Evolutionary conservation across 192 early-diverging fungal genomes (phyloP), one percentile per base, ranked within the genome.

Genomic region (Podila epicladia): DNA sequence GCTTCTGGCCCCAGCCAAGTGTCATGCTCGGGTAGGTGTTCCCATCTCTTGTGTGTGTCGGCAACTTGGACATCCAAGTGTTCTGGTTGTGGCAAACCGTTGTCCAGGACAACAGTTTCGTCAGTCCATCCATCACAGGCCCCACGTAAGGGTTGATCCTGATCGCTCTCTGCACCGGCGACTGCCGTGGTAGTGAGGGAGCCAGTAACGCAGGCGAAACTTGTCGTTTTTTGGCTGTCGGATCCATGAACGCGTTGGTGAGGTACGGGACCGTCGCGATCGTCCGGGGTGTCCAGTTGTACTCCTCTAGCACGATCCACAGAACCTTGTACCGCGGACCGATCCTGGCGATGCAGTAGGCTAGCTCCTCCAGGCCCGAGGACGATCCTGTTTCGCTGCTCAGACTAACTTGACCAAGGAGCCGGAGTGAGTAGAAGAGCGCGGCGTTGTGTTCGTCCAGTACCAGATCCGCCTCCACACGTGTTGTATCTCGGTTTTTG

Each of bases 251-350:
- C 20, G 53, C 20, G 5, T 55, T 55, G 53, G 9, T 9, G 17
- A 55, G 53, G 8, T n/a, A 11, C 24, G 53, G 22, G n/a, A 22
- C 12, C 5, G 24, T 45, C 22, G 67, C 7, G 37, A 57, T 57
- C 11, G 32, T 12, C 9, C 20, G 29, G 3, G 26, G 29, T 2
- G 20, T 48, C 69, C 69, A 71, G 24, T 13, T 51, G 29, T 76
- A 70, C 45, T 76, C 74, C 24, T 76, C 74, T 19, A 76, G 33
- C 51, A 76, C 69, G 9, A 76, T 9, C 74, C 74, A 76, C 2
- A 76, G 13, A 0, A 37, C 29, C 20, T 59, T 69, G 22, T 76
- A 76, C 28, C 74, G 62, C 7, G 74, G 74, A 9, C 67, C 74
- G 13, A 76, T 65, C 57, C 74, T 64, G 2, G 55, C 55, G 15